A percentile compares a stretch with the other conserved stretches of the same genome.
Evolutionary conservation across 1,284 basidiomycete genomes (phyloP).

Genomic region (Peniophora sp.): DNA sequence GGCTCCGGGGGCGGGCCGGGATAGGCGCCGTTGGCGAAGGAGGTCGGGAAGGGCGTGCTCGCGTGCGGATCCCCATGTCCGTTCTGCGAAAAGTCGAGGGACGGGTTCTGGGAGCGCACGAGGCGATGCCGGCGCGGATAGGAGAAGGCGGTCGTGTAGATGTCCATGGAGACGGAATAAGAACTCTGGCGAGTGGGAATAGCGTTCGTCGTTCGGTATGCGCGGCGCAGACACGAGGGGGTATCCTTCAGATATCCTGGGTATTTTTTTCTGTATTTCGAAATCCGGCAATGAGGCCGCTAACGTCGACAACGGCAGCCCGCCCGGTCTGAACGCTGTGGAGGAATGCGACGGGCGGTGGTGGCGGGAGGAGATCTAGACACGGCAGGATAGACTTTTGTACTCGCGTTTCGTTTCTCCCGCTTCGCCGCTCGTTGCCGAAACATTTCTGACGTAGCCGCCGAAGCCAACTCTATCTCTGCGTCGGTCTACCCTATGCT

Average conservation of each 20-base stretch:
- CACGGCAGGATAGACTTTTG: no score
- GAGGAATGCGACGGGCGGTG: constrained; percentile 4
- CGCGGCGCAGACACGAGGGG: constrained; percentile 14
- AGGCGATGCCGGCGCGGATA: constrained; percentile 73
- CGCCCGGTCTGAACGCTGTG: constrained; percentile 3
- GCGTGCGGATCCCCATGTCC: constrained; percentile 34
- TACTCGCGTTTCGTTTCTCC: no score
- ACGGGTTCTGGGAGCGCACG: constrained; percentile 52
- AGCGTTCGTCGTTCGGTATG: constrained; percentile 20
- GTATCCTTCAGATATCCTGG: constrained; percentile 9
- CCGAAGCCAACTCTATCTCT: no score
- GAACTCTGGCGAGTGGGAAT: constrained; percentile 9
- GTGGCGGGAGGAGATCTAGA: no score
- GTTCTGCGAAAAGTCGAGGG: constrained; percentile 51
- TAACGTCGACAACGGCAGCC: neutral
- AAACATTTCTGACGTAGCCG: no score
- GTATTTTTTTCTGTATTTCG: neutral
- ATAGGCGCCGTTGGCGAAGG: constrained; percentile 23
- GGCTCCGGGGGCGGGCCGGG: constrained; percentile 23
- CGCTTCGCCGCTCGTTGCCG: no score
- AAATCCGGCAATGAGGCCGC: neutral
- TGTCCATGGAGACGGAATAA: constrained; percentile 57
- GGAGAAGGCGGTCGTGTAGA: constrained; percentile 88
- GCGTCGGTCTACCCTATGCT: neutral
- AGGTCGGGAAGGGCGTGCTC: constrained; percentile 30